Percentiles rank a stretch among this genome's conserved stretches.
phyloP scores from a whole-genome alignment of 1,284 basidiomycete genomes.

The Fomitopsis pinicola region DNA sequence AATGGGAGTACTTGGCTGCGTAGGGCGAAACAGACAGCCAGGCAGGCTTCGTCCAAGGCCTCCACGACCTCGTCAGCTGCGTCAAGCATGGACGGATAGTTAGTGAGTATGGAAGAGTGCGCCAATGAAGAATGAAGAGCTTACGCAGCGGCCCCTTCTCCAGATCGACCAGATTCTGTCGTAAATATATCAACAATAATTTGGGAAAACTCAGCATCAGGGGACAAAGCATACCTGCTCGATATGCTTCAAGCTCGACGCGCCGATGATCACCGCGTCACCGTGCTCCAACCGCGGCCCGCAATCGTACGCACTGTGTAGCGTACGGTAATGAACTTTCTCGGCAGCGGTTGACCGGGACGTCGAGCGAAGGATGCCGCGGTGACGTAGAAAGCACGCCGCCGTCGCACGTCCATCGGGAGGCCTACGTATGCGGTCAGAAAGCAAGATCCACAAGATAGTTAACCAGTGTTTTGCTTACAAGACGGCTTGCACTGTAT shows the following conservation, averaged over 20 bases:
- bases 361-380: no score
- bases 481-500: no score
- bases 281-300: slow-evolving; percentile 20
- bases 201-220: background rate
- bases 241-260: slow-evolving; percentile 45
- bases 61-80: background rate
- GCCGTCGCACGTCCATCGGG: no score
- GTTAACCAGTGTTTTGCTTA: no score
- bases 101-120: background rate
- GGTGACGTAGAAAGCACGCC: no score
- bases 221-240: slow-evolving; percentile 32
- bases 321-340: no score
- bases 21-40: background rate
- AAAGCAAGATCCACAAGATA: no score
- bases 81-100: background rate
- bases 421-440: no score
- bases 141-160: slow-evolving; percentile 56
- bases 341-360: no score
- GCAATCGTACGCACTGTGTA: no score
- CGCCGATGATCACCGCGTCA: slow-evolving; percentile 51
- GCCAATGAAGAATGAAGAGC: slow-evolving; percentile 13
- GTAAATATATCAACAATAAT: background rate
- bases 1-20: background rate
- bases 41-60: background rate
- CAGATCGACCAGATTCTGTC: slow-evolving; percentile 46